Evolutionary conservation across 306 rosid species (phyloP).

Genomic region (Dalbergia oliveri): DNA sequence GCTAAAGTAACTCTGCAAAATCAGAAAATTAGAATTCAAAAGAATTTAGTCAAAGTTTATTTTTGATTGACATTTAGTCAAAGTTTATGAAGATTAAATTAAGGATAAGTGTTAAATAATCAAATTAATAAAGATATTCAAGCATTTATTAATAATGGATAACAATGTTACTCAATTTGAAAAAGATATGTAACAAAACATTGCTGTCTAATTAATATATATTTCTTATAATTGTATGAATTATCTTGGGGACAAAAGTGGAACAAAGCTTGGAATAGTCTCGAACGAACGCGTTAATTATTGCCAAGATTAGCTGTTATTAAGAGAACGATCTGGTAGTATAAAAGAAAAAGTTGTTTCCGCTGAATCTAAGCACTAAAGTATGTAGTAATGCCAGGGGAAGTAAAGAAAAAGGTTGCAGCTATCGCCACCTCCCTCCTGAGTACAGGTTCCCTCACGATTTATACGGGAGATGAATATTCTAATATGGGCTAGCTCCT

Average conservation of each 20-base stretch:
- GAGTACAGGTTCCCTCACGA: neutral
- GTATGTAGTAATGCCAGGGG: neutral
- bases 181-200: neutral
- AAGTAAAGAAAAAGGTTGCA: constrained; percentile 8
- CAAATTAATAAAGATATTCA: no score
- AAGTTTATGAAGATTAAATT: no score
- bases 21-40: no score
- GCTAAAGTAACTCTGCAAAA: no score
- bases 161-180: neutral
- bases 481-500: neutral
- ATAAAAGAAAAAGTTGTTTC: neutral
- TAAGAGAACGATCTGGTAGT: neutral
- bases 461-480: neutral
- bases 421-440: constrained; percentile 7
- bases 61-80: no score
- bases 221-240: neutral
- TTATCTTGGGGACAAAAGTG: neutral
- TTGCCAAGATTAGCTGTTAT: neutral
- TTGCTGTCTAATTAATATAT: no score
- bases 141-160: no score
- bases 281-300: neutral
- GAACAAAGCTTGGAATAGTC: neutral
- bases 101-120: no score
- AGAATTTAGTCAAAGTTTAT: no score
- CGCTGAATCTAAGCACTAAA: constrained; percentile 23